Evolutionary conservation across 768 basidiomycete species (phyloP).

Genomic region (Phanerochaete sordida): DNA sequence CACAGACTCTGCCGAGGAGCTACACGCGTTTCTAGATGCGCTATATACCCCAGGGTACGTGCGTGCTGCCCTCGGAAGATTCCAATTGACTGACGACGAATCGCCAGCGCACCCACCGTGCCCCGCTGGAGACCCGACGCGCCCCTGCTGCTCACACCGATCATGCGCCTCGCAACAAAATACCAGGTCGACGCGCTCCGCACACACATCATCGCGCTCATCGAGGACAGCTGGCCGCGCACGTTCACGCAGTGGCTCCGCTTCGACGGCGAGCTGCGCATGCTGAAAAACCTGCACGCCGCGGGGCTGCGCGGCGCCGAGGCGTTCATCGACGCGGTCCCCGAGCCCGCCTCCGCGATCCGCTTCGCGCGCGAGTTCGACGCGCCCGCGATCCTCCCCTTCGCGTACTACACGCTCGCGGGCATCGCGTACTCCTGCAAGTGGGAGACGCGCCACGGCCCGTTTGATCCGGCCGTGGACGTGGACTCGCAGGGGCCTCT

Average conservation of each 20-base stretch:
- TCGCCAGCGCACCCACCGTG: no score
- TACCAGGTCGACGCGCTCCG: slow-evolving; percentile 25
- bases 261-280: not conserved
- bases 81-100: no score
- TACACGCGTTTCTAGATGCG: slow-evolving; percentile 21
- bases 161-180: slow-evolving; percentile 24
- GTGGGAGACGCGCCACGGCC: not conserved
- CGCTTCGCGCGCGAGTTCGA: slow-evolving; percentile 11
- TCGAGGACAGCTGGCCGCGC: slow-evolving; percentile 25
- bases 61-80: no score
- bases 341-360: slow-evolving; percentile 9
- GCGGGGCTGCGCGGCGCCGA: not conserved
- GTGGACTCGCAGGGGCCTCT: no score
- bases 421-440: not conserved
- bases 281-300: not conserved
- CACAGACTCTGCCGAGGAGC: slow-evolving; percentile 24
- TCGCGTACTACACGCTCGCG: slow-evolving; percentile 12
- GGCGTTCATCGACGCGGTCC: not conserved
- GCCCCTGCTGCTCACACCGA: slow-evolving; percentile 12
- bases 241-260: slow-evolving; percentile 11
- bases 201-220: slow-evolving; percentile 16
- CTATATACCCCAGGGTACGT: no score
- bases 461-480: not conserved
- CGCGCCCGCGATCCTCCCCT: slow-evolving; percentile 12
- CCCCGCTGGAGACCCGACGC: slow-evolving; percentile 17